A percentile compares a stretch with the other conserved stretches of the same genome.
phyloP scores from a whole-genome alignment of 2,329 filamentous ascomycete genomes.

The Cladosporium oxysporum region DNA sequence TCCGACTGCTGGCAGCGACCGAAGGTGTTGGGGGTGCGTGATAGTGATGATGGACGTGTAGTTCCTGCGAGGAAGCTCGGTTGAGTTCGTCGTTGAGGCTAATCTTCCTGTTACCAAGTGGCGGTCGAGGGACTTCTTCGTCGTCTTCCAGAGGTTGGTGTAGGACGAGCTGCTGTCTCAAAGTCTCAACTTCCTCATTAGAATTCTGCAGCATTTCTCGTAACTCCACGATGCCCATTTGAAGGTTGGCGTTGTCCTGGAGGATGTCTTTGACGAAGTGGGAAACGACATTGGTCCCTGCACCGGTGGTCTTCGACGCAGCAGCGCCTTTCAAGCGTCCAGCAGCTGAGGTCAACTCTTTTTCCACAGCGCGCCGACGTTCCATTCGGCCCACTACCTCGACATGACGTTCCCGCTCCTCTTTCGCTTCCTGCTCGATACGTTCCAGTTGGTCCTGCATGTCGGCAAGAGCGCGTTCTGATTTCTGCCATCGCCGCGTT shows the following conservation, averaged over 20 bases:
- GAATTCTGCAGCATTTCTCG: conserved; percentile 87
- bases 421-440: conserved; percentile 79
- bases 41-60: conserved; percentile 95
- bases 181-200: conserved; percentile 86
- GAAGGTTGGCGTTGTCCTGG: conserved; percentile 91
- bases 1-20: conserved; percentile 31
- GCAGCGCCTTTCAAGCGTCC: conserved; percentile 80
- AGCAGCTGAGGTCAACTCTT: conserved; percentile 76
- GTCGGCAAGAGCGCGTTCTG: conserved; percentile 74
- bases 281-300: conserved; percentile 73
- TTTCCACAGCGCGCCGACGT: conserved; percentile 76
- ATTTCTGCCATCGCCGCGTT: conserved; percentile 79
- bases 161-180: conserved; percentile 77
- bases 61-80: conserved; percentile 69
- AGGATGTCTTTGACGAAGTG: conserved; percentile 95
- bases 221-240: conserved; percentile 87
- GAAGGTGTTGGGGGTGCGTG: conserved; percentile 58
- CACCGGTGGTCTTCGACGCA: conserved; percentile 62
- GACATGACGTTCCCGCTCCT: conserved; percentile 78
- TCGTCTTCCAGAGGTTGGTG: conserved; percentile 67
- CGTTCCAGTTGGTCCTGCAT: conserved; percentile 85
- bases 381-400: conserved; percentile 84
- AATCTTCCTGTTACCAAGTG: conserved; percentile 40
- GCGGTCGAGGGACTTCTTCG: conserved; percentile 35
- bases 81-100: conserved; percentile 69